These are phyloP conservation scores for Pythium biforme DNA, from an alignment of 352 stramenopile genomes.

Conservation along the genomic window DNA sequence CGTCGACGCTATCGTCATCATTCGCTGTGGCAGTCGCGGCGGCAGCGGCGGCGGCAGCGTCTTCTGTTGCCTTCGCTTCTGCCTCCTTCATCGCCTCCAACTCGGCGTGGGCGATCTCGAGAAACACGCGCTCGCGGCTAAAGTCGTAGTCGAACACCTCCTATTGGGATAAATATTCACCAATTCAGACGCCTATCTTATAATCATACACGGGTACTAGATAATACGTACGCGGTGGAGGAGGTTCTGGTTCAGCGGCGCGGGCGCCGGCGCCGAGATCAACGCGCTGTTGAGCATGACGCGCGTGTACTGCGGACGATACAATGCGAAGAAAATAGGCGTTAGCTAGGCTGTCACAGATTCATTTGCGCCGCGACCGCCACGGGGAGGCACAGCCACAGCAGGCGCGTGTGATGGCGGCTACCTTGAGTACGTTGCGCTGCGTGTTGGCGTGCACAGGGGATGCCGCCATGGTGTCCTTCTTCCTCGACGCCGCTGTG, in stretches of 20 bases:
- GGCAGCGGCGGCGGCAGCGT: not conserved
- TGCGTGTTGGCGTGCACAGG: slow-evolving; percentile 23
- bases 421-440: slow-evolving; percentile 25
- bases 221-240: slow-evolving; percentile 45
- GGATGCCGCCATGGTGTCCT: slow-evolving; percentile 18
- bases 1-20: slow-evolving; percentile 36
- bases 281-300: slow-evolving; percentile 58
- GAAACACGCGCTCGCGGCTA: slow-evolving; percentile 58
- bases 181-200: too few relatives aligned
- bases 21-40: slow-evolving; percentile 1
- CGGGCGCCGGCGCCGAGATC: slow-evolving; percentile 37
- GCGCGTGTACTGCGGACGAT: slow-evolving; percentile 57
- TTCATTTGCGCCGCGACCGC: not conserved
- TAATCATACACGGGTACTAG: not conserved
- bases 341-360: not conserved
- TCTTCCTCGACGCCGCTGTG: not conserved
- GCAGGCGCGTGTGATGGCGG: not conserved
- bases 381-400: not conserved
- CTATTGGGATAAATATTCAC: slow-evolving; percentile 19
- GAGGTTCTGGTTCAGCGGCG: slow-evolving; percentile 57
- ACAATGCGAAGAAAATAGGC: not conserved
- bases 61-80: slow-evolving; percentile 10
- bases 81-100: slow-evolving; percentile 49
- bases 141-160: slow-evolving; percentile 79
- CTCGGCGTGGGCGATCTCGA: slow-evolving; percentile 64